Conservation (phyloP, 805 yeast genomes). For the Candida sakaeoensis region DNA sequence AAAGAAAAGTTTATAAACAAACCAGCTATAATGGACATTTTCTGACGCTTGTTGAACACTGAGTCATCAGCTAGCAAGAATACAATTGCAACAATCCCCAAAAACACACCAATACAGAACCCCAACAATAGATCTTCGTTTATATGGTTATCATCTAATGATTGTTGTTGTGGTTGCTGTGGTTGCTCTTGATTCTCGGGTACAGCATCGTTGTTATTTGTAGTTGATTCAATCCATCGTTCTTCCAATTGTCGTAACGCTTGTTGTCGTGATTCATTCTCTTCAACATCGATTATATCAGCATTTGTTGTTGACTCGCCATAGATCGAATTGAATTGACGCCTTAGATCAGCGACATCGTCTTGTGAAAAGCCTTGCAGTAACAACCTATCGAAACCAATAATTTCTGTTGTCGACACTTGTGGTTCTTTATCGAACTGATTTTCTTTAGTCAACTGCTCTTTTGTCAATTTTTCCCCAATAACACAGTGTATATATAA, state of each 20-base stretch:
- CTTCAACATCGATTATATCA: constrained; percentile 36
- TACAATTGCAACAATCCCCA: constrained; percentile 65
- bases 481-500: constrained; percentile 77
- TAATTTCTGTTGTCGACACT: constrained; percentile 60
- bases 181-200: constrained; percentile 2
- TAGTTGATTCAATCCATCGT: constrained; percentile 82
- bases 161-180: constrained; percentile 11
- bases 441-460: constrained; percentile 58
- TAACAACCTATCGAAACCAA: constrained; percentile 81
- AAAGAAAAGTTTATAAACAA: constrained; percentile 63
- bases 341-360: constrained; percentile 68
- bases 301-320: neutral
- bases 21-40: constrained; percentile 72
- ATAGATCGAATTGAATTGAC: constrained; percentile 70
- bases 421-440: constrained; percentile 53
- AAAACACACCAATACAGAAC: constrained; percentile 64
- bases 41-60: constrained; percentile 56
- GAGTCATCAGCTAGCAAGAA: constrained; percentile 59
- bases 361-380: constrained; percentile 80
- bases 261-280: constrained; percentile 36
- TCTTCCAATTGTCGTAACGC: constrained; percentile 69
- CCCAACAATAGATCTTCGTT: constrained; percentile 72
- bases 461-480: constrained; percentile 57
- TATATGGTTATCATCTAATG: constrained; percentile 25
- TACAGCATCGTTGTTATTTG: constrained; percentile 45